phyloP scores from a whole-genome alignment of 2,329 filamentous ascomycete species.

The Coniochaeta hoffmannii region DNA sequence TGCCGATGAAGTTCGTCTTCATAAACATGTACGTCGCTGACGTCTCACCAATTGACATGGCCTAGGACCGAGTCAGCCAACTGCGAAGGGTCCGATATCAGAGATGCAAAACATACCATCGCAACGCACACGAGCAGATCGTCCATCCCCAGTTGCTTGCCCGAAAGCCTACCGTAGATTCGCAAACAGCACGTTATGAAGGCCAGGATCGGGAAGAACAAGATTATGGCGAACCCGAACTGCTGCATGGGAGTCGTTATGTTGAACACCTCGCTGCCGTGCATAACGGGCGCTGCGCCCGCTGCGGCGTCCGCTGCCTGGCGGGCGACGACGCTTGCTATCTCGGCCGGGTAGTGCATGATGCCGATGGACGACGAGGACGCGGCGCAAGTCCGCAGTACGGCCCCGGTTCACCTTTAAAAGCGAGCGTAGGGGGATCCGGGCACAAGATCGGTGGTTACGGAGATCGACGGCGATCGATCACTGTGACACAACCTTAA shows the following conservation, averaged over 20 bases:
- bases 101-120: background rate
- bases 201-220: conserved; percentile 1
- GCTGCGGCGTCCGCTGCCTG: background rate
- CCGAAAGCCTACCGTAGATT: background rate
- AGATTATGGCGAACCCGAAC: background rate
- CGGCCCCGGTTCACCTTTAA: background rate
- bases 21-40: conserved; percentile 4
- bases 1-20: conserved; percentile 10
- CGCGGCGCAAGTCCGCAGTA: background rate
- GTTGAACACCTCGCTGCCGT: background rate
- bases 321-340: background rate
- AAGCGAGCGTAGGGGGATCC: background rate
- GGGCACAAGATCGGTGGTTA: background rate
- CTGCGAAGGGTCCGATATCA: background rate
- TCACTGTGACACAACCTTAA: background rate
- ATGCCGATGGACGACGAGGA: background rate
- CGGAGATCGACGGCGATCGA: background rate
- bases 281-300: background rate
- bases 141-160: background rate
- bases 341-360: background rate
- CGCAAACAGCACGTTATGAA: background rate
- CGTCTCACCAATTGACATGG: background rate
- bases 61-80: background rate
- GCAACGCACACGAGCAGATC: background rate
- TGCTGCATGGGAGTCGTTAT: background rate